Evolutionary conservation across 176 grass and related monocot species (phyloP).

Genomic region (Musa itinerans): DNA sequence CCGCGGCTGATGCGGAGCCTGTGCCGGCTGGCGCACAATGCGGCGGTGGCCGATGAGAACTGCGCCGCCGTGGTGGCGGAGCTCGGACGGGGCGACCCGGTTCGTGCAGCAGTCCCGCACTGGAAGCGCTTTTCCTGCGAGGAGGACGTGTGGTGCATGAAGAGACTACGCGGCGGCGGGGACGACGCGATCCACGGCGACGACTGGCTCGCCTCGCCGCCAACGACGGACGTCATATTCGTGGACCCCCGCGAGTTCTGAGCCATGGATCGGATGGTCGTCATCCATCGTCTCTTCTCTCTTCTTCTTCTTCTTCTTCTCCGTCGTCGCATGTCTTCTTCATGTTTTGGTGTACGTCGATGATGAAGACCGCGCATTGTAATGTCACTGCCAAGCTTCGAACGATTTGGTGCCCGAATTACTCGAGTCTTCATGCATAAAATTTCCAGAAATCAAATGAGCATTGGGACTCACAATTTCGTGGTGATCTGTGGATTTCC

Average conservation of each 20-base stretch:
- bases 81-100: conserved; percentile 35
- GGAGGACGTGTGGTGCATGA: conserved; percentile 82
- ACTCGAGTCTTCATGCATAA: no score
- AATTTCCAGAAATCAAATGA: no score
- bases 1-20: conserved; percentile 39
- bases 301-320: background rate
- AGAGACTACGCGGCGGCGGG: conserved; percentile 11
- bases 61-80: conserved; percentile 32
- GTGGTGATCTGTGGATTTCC: no score
- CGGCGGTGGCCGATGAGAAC: conserved; percentile 34
- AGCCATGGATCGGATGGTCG: background rate
- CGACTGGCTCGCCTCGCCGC: conserved; percentile 29
- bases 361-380: background rate
- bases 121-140: conserved; percentile 66
- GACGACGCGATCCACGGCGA: conserved; percentile 6
- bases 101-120: conserved; percentile 30
- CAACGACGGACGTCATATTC: conserved; percentile 30
- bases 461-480: no score
- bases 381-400: background rate
- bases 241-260: conserved; percentile 66
- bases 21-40: conserved; percentile 51
- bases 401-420: no score
- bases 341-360: conserved; percentile 6
- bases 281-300: background rate
- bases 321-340: background rate